These are phyloP conservation scores for Mucor circinelloides DNA, from an alignment of 371 early-diverging fungal genomes.

Conservation along the genomic window DNA sequence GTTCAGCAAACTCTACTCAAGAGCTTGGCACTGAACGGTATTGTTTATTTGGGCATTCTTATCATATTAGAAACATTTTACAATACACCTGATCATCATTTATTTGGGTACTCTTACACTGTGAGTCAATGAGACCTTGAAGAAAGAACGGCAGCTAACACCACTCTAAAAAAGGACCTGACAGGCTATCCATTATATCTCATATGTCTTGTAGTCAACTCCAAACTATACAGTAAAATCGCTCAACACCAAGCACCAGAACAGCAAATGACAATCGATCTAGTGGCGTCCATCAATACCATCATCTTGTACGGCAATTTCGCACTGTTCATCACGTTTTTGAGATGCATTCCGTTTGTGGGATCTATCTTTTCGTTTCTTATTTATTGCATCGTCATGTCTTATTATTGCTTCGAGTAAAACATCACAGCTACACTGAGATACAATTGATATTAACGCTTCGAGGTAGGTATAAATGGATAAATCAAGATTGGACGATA, in stretches of 20 bases:
- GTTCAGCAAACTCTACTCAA: slow-evolving; percentile 40
- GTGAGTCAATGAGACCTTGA: slow-evolving; percentile 18
- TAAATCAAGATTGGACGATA: slow-evolving; percentile 42
- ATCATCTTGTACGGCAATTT: slow-evolving; percentile 47
- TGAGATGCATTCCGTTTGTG: slow-evolving; percentile 38
- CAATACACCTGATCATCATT: slow-evolving; percentile 32
- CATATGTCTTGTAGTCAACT: slow-evolving; percentile 43
- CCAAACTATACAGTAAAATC: slow-evolving; percentile 38
- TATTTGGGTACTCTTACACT: slow-evolving; percentile 46
- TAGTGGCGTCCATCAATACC: slow-evolving; percentile 33
- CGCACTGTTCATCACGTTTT: slow-evolving; percentile 33
- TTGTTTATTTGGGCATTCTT: slow-evolving; percentile 39
- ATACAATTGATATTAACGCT: background rate
- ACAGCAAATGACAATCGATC: background rate
- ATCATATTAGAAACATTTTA: slow-evolving; percentile 45
- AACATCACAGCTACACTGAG: background rate
- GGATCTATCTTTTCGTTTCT: slow-evolving; percentile 41
- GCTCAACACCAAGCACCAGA: slow-evolving; percentile 24
- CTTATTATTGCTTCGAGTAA: slow-evolving; percentile 59
- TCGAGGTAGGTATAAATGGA: slow-evolving; percentile 48
- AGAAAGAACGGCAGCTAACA: background rate
- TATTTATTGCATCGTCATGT: slow-evolving; percentile 44
- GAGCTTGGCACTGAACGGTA: slow-evolving; percentile 39
- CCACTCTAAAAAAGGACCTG: slow-evolving; percentile 28
- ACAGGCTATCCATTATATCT: slow-evolving; percentile 55